These are phyloP conservation scores for Salix dunnii DNA, from an alignment of 345 rosid species.

Conservation along the genomic window DNA sequence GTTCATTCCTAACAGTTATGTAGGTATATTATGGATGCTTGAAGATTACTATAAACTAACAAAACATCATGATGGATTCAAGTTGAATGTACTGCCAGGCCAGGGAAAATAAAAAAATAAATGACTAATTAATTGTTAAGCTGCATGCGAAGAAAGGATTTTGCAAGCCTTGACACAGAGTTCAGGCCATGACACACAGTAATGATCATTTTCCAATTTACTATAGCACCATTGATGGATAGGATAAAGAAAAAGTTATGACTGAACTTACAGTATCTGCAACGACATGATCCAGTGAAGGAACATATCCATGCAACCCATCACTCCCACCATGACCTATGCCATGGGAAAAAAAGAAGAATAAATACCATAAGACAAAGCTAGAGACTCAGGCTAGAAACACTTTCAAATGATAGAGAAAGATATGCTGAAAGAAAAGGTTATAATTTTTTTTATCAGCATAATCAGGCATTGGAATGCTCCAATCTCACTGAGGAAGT, in stretches of 20 bases:
- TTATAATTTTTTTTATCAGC: neutral
- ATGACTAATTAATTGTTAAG: neutral
- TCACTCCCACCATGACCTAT: conserved; percentile 99
- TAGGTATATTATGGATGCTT: neutral
- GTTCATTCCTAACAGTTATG: neutral
- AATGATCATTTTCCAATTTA: neutral
- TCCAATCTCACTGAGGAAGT: neutral
- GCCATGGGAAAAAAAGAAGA: neutral
- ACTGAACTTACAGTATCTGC: conserved; percentile 68
- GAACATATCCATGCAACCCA: conserved; percentile 97
- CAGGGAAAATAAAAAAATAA: neutral
- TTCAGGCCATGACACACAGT: neutral
- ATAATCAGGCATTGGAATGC: neutral
- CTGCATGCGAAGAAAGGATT: neutral
- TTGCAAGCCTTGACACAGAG: neutral
- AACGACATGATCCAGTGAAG: conserved; percentile 92
- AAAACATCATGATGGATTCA: neutral
- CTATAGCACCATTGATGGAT: neutral
- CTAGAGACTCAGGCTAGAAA: neutral
- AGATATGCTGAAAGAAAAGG: neutral
- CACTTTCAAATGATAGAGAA: neutral
- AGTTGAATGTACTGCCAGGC: conserved; percentile 4
- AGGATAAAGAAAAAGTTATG: neutral
- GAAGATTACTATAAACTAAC: neutral
- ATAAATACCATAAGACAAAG: neutral